phyloP scores from a whole-genome alignment of 495 filamentous ascomycete genomes.

The Chaetomium cochliodes region DNA sequence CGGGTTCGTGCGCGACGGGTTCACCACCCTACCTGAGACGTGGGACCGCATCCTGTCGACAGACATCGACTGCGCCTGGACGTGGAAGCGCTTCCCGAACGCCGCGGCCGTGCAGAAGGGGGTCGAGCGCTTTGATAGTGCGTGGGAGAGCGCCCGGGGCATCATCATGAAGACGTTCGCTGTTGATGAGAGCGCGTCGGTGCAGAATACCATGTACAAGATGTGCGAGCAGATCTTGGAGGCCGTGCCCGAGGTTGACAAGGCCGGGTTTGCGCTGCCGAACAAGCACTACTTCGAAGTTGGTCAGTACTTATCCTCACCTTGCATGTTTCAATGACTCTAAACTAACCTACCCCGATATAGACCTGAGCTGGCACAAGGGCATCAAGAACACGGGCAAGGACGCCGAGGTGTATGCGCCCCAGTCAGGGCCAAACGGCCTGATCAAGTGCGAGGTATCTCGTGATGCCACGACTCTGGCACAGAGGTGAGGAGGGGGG shows the following conservation, averaged over 20 bases:
- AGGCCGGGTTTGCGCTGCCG: conserved; percentile 79
- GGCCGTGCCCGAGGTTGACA: conserved; percentile 65
- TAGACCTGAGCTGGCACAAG: conserved; percentile 96
- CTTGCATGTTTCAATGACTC: conserved; percentile 49
- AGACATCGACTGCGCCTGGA: conserved; percentile 82
- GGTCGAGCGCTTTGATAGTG: conserved; percentile 68
- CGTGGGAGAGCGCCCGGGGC: conserved; percentile 69
- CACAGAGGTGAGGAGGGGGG: background rate
- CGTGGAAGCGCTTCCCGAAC: conserved; percentile 68
- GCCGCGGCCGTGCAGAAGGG: conserved; percentile 67
- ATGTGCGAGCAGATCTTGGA: conserved; percentile 89
- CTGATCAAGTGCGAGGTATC: conserved; percentile 93
- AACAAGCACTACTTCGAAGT: conserved; percentile 99
- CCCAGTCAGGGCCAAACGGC: conserved; percentile 89
- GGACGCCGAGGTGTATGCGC: conserved; percentile 93
- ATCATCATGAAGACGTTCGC: conserved; percentile 93
- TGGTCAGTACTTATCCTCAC: conserved; percentile 56
- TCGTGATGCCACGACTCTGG: conserved; percentile 44
- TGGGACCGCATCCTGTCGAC: conserved; percentile 95
- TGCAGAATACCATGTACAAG: conserved; percentile 98
- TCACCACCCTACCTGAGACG: conserved; percentile 82
- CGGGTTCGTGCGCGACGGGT: conserved; percentile 89
- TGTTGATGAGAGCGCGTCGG: conserved; percentile 84
- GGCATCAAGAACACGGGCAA: conserved; percentile 94
- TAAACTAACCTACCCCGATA: conserved; percentile 42